Percentiles rank a stretch among this genome's conserved stretches.
Conservation (phyloP, 306 rosid species). For the Vigna unguiculata region DNA sequence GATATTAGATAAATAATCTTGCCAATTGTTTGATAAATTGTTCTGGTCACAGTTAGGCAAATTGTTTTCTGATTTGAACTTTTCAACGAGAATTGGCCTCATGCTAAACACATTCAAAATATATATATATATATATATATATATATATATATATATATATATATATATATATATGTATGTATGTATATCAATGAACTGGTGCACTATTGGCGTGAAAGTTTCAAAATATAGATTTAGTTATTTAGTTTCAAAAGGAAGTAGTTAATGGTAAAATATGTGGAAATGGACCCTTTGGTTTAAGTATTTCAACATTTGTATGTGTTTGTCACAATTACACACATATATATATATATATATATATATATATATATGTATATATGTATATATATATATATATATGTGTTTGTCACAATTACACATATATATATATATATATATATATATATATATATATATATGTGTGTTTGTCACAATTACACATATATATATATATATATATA, state of each 20-base stretch:
- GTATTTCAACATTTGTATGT: not conserved
- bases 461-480: no score
- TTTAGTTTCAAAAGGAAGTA: not conserved
- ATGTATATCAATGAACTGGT: not conserved
- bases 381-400: no score
- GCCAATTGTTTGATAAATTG: conserved; percentile 12
- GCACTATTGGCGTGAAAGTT: not conserved
- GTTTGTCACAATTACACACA: not conserved
- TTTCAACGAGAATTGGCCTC: conserved; percentile 31
- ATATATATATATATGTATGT: not conserved
- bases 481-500: no score
- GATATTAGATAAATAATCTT: not conserved
- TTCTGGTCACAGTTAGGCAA: conserved; percentile 2
- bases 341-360: no score
- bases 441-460: no score
- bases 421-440: no score
- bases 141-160: no score
- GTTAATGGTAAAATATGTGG: not conserved
- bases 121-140: no score
- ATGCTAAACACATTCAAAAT: not conserved
- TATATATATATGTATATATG: no score
- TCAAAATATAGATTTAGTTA: not conserved
- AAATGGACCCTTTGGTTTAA: conserved; percentile 13
- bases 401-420: no score
- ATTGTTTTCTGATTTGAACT: conserved; percentile 7